phyloP scores from a whole-genome alignment of 2,329 filamentous ascomycete genomes.

The Claviceps maximensis region DNA sequence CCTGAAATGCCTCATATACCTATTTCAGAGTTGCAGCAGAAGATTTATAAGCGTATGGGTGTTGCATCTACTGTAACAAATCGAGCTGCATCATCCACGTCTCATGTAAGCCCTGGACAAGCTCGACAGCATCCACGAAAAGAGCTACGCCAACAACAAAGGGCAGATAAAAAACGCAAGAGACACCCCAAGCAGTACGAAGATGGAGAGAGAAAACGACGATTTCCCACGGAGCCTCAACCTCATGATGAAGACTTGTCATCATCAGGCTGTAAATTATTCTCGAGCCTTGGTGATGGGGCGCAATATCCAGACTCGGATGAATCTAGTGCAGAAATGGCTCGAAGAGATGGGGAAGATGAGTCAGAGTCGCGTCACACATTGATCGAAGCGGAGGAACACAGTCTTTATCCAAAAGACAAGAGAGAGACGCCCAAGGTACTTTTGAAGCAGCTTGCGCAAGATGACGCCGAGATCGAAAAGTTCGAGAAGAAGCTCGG shows the following conservation, averaged over 20 bases:
- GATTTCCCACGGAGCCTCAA: background rate
- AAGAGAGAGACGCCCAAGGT: slow-evolving; percentile 9
- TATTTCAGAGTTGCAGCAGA: slow-evolving; percentile 22
- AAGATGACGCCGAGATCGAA: slow-evolving; percentile 82
- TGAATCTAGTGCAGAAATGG: background rate
- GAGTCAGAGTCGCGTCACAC: background rate
- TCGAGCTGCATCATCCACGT: background rate
- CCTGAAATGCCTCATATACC: slow-evolving; percentile 13
- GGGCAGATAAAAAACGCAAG: slow-evolving; percentile 44
- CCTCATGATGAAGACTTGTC: background rate
- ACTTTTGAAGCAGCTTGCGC: slow-evolving; percentile 44
- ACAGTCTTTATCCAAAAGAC: slow-evolving; percentile 17
- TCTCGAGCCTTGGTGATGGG: background rate
- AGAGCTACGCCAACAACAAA: slow-evolving; percentile 53
- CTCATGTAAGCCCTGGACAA: background rate
- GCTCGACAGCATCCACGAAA: slow-evolving; percentile 32
- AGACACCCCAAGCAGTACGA: slow-evolving; percentile 11
- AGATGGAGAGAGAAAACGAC: background rate
- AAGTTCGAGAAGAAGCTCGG: slow-evolving; percentile 80
- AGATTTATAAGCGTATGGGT: slow-evolving; percentile 25
- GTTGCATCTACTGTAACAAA: slow-evolving; percentile 10
- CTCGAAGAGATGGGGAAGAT: slow-evolving; percentile 9
- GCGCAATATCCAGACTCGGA: background rate
- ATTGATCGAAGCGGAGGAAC: slow-evolving; percentile 13
- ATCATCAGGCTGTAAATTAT: background rate